A percentile compares a stretch with the other conserved stretches of the same genome.
Conservation (phyloP, 2,329 filamentous ascomycete genomes). For the Botrytis tulipae region DNA sequence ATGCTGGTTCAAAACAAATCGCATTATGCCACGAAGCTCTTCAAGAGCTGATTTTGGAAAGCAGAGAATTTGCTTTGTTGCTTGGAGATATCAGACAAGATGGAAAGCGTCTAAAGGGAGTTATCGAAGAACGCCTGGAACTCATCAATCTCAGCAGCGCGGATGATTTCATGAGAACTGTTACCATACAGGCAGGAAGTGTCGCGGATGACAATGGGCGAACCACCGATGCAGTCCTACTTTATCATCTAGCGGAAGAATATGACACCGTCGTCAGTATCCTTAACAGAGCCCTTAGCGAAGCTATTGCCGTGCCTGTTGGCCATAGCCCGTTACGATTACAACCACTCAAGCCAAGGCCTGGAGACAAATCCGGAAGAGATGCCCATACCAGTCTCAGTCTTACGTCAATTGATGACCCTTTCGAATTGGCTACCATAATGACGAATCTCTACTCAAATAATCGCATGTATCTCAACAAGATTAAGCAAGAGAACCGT, state of each 20-base stretch:
- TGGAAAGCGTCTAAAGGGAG: conserved; percentile 78
- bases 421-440: conserved; percentile 58
- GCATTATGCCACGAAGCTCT: conserved; percentile 88
- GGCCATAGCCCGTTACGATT: conserved; percentile 75
- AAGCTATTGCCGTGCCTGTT: conserved; percentile 82
- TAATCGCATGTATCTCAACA: conserved; percentile 58
- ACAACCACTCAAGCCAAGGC: conserved; percentile 50
- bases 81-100: conserved; percentile 86
- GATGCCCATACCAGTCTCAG: conserved; percentile 49
- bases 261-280: conserved; percentile 93
- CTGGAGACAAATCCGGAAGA: conserved; percentile 22
- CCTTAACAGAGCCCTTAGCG: conserved; percentile 84
- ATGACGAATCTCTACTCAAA: conserved; percentile 62
- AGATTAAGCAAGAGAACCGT: conserved; percentile 57
- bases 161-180: conserved; percentile 83
- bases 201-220: conserved; percentile 93
- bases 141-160: conserved; percentile 79
- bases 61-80: conserved; percentile 88
- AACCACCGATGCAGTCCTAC: conserved; percentile 86
- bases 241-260: conserved; percentile 92
- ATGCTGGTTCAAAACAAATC: conserved; percentile 72
- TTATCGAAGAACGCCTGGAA: conserved; percentile 79
- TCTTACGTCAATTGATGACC: conserved; percentile 66
- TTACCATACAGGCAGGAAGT: conserved; percentile 87
- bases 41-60: conserved; percentile 93